phyloP scores from a whole-genome alignment of 495 filamentous ascomycete species.

The Corynascus novoguineensis region DNA sequence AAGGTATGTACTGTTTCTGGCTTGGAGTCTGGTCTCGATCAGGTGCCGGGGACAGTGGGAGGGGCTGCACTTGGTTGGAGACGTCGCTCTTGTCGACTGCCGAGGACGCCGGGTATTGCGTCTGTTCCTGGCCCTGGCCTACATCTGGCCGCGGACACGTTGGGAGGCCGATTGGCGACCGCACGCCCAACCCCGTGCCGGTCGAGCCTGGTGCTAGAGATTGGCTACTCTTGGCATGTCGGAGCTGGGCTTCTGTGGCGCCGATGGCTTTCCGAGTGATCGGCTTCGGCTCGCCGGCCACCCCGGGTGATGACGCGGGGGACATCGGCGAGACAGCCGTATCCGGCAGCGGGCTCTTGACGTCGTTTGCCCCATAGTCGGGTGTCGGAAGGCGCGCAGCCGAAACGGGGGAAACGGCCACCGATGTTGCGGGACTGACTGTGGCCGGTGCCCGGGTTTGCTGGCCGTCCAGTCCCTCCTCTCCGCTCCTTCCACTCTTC shows the following conservation, averaged over 20 bases:
- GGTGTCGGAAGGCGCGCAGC: conserved; percentile 21
- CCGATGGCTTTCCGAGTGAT: conserved; percentile 10
- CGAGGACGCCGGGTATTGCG: background rate
- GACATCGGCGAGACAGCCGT: conserved; percentile 25
- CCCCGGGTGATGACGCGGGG: conserved; percentile 30
- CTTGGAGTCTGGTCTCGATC: background rate
- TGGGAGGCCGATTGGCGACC: conserved; percentile 16
- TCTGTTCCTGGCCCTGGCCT: conserved; percentile 1
- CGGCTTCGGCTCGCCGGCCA: conserved; percentile 10
- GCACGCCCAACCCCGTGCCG: conserved; percentile 12
- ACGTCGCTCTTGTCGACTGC: background rate
- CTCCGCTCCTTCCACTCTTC: conserved; percentile 8
- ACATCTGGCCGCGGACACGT: background rate
- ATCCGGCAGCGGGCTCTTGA: conserved; percentile 16
- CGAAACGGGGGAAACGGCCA: conserved; percentile 14
- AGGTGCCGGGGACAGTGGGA: background rate
- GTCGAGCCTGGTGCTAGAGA: conserved; percentile 8
- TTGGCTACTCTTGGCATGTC: conserved; percentile 17
- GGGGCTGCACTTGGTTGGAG: background rate
- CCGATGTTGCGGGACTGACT: conserved; percentile 15
- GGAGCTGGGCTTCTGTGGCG: conserved; percentile 7
- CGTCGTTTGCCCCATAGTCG: conserved; percentile 24
- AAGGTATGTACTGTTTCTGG: conserved; percentile 9
- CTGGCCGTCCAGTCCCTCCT: background rate
- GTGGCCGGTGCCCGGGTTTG: background rate